A percentile compares a stretch with the other conserved stretches of the same genome.
Evolutionary conservation across 164 flowering plant species (phyloP).

Genomic region (Magnolia sinica): DNA sequence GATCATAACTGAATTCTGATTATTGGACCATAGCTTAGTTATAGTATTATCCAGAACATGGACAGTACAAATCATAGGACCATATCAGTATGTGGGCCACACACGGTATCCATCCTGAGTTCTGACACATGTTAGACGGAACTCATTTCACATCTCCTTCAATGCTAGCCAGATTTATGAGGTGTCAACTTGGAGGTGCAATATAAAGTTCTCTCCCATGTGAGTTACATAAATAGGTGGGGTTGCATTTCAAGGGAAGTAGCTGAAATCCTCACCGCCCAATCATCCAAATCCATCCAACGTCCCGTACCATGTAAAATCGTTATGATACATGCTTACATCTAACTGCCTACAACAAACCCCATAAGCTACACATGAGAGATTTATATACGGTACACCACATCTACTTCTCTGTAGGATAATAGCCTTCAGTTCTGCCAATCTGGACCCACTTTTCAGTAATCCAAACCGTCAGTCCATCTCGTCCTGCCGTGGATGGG

Average conservation of each 20-base stretch:
- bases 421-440: not conserved
- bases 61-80: not conserved
- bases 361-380: too few relatives aligned
- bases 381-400: too few relatives aligned
- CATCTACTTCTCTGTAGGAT: not conserved
- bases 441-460: too few relatives aligned
- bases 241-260: constrained; percentile 10
- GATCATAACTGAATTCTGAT: not conserved
- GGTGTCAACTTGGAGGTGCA: not conserved
- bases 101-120: too few relatives aligned
- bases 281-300: not conserved
- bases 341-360: constrained; percentile 5
- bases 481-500: too few relatives aligned
- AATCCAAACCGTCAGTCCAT: too few relatives aligned
- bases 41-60: not conserved
- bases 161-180: not conserved
- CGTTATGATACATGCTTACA: not conserved
- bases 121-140: too few relatives aligned
- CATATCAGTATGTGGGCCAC: too few relatives aligned
- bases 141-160: too few relatives aligned
- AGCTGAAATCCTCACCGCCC: constrained; percentile 14
- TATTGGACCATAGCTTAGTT: not conserved
- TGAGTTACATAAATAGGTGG: constrained; percentile 16
- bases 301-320: not conserved
- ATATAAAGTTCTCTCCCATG: constrained; percentile 13